These are phyloP conservation scores for Cladophialophora psammophila DNA, from an alignment of 2,329 filamentous ascomycete species.

Conservation along the genomic window DNA sequence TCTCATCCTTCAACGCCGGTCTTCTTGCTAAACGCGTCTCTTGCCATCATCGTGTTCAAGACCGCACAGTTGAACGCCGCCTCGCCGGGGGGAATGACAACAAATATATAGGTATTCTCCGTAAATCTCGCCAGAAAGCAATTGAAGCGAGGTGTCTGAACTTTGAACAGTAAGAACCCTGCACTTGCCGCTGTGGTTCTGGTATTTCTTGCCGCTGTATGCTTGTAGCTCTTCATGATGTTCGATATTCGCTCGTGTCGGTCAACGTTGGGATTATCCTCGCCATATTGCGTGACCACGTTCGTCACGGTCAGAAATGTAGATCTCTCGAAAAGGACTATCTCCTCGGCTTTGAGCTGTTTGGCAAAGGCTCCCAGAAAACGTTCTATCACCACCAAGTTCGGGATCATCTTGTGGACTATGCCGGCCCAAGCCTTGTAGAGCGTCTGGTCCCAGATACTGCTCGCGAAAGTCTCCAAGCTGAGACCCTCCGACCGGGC, in stretches of 20 bases:
- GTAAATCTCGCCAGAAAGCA: constrained; percentile 96
- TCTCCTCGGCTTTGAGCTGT: constrained; percentile 89
- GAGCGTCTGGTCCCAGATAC: constrained; percentile 97
- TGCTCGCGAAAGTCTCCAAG: constrained; percentile 89
- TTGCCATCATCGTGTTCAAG: constrained; percentile 86
- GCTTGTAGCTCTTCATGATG: constrained; percentile 98
- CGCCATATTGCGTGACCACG: constrained; percentile 63
- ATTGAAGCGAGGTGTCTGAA: constrained; percentile 73
- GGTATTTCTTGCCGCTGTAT: constrained; percentile 62
- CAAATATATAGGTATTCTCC: constrained; percentile 95
- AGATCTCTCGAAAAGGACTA: constrained; percentile 92
- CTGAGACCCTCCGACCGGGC: constrained; percentile 76
- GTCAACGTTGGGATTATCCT: constrained; percentile 85
- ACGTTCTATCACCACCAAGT: constrained; percentile 83
- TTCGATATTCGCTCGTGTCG: constrained; percentile 94
- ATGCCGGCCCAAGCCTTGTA: constrained; percentile 99
- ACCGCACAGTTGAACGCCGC: constrained; percentile 89
- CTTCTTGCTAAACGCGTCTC: constrained; percentile 75
- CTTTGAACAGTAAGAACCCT: constrained; percentile 56
- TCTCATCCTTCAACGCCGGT: constrained; percentile 41
- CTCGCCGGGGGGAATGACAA: constrained; percentile 88
- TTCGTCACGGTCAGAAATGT: constrained; percentile 97
- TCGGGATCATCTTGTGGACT: constrained; percentile 97
- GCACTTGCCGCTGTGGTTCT: constrained; percentile 53
- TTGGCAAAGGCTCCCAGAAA: constrained; percentile 83